A percentile compares a stretch with the other conserved stretches of the same genome.
Evolutionary conservation across 2,329 filamentous ascomycete species (phyloP).

Genomic region (Paecilomyces sp.): DNA sequence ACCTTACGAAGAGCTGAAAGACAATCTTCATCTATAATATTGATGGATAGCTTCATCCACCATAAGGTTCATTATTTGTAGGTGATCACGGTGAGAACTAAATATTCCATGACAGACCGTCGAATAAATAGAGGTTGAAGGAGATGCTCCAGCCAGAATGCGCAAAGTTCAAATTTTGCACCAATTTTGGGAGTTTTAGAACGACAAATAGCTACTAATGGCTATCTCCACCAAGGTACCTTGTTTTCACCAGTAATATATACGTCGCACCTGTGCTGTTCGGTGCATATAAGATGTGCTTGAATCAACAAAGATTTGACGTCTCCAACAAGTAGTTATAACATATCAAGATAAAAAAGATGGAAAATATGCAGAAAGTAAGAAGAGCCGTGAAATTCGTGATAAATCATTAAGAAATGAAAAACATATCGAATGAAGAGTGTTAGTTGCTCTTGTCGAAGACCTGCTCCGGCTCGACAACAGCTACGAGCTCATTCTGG

Average conservation of each 20-base stretch:
- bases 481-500: conserved; percentile 18
- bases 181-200: background rate
- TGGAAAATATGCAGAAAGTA: background rate
- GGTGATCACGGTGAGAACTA: too few relatives aligned
- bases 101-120: too few relatives aligned
- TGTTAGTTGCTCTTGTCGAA: conserved; percentile 5
- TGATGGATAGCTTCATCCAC: too few relatives aligned
- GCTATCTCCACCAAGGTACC: too few relatives aligned
- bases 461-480: conserved; percentile 25
- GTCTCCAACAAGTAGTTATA: background rate
- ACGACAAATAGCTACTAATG: background rate
- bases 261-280: background rate
- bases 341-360: background rate
- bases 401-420: background rate
- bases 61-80: too few relatives aligned
- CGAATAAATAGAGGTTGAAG: too few relatives aligned
- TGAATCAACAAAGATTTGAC: background rate
- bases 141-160: too few relatives aligned
- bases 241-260: background rate
- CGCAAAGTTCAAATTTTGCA: too few relatives aligned
- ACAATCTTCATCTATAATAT: too few relatives aligned
- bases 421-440: background rate
- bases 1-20: too few relatives aligned
- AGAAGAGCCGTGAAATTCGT: background rate
- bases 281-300: background rate